Conservation (phyloP, 352 stramenopile species). For the Phytophthora niederhauseri region DNA sequence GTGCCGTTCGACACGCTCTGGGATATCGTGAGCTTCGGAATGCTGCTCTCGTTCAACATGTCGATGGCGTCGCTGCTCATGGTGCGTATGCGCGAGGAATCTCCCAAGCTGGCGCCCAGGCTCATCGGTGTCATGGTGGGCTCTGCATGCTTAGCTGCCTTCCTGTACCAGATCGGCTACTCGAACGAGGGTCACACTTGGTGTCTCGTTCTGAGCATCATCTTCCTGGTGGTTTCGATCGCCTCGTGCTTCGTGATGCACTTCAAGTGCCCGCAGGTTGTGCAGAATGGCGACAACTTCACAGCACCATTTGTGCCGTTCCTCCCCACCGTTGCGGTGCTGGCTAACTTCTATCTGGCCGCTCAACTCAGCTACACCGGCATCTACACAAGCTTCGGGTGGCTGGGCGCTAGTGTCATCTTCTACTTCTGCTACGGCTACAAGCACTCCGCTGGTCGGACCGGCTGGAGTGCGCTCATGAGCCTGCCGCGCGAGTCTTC, state of each 20-base stretch:
- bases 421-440: conserved; percentile 86
- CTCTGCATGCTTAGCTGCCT: conserved; percentile 43
- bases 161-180: conserved; percentile 70
- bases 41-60: conserved; percentile 89
- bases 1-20: conserved; percentile 83
- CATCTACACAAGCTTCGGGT: conserved; percentile 57
- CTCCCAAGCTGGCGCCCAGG: conserved; percentile 42
- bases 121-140: conserved; percentile 48
- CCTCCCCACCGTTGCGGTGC: conserved; percentile 52
- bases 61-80: conserved; percentile 80
- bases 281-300: conserved; percentile 61
- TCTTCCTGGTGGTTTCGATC: conserved; percentile 53
- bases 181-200: conserved; percentile 32
- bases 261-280: conserved; percentile 65
- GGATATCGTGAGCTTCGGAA: conserved; percentile 90
- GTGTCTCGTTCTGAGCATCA: conserved; percentile 44
- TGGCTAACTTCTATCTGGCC: conserved; percentile 76
- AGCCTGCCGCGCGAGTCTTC: conserved; percentile 53
- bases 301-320: conserved; percentile 70
- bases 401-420: conserved; percentile 56
- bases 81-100: conserved; percentile 62
- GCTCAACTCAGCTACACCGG: conserved; percentile 55
- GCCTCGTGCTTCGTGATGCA: conserved; percentile 35
- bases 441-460: conserved; percentile 60
- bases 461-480: conserved; percentile 63